These are phyloP conservation scores for Aspergillus cristatus DNA, from an alignment of 495 filamentous ascomycete genomes.

Conservation along the genomic window DNA sequence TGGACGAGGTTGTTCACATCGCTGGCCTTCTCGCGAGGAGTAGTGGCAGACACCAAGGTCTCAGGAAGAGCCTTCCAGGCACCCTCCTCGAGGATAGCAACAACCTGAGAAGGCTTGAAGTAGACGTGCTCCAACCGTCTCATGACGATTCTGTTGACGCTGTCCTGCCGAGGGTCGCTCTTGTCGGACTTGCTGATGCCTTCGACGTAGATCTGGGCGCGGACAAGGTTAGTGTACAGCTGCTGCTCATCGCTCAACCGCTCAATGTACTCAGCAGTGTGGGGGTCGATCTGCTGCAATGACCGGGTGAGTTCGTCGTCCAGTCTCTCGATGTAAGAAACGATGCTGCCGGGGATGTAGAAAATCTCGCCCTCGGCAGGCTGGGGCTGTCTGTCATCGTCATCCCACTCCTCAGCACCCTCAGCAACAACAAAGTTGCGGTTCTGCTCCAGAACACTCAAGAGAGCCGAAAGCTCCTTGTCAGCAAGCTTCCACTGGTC, in stretches of 20 bases:
- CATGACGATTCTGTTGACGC: constrained; percentile 84
- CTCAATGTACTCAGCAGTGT: constrained; percentile 98
- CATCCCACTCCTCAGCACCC: constrained; percentile 95
- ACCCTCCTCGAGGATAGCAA: constrained; percentile 84
- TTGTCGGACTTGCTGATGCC: constrained; percentile 58
- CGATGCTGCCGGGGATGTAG: constrained; percentile 85
- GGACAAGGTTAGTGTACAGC: constrained; percentile 87
- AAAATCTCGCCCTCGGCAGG: constrained; percentile 63
- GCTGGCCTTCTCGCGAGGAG: constrained; percentile 51
- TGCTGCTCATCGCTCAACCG: constrained; percentile 81
- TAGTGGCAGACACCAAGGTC: constrained; percentile 66
- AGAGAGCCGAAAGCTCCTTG: constrained; percentile 66
- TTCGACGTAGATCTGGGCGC: constrained; percentile 80
- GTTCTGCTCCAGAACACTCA: constrained; percentile 71
- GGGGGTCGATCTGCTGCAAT: constrained; percentile 91
- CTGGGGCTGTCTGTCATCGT: constrained; percentile 85
- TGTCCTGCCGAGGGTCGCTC: constrained; percentile 69
- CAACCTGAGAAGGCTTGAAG: constrained; percentile 95
- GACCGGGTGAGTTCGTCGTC: constrained; percentile 97
- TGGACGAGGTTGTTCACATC: constrained; percentile 72
- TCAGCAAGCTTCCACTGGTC: constrained; percentile 97
- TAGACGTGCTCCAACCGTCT: constrained; percentile 93
- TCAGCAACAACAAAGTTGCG: constrained; percentile 76
- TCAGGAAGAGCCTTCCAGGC: constrained; percentile 77
- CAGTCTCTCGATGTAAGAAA: constrained; percentile 89